Conservation (phyloP, 352 stramenopile genomes). For the Globisporangium lucens region DNA sequence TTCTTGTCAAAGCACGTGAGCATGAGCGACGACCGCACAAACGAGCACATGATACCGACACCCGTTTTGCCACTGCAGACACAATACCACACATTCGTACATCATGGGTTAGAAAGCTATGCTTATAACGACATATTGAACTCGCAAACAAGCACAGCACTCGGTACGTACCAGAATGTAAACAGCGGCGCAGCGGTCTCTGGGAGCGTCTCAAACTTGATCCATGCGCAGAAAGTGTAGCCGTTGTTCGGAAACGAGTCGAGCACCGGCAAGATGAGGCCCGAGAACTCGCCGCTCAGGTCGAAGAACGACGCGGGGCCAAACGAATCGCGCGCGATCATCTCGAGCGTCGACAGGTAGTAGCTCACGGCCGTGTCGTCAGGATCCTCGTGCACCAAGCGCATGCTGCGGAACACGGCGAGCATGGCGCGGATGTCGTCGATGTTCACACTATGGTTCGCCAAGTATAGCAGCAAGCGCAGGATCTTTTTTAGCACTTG, state of each 20-base stretch:
- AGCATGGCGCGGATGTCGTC: constrained; percentile 84
- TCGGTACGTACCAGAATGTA: constrained; percentile 55
- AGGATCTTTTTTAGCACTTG: constrained; percentile 77
- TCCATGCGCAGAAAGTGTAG: constrained; percentile 84
- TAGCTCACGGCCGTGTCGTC: constrained; percentile 73
- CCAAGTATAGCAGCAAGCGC: constrained; percentile 71
- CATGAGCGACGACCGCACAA: constrained; percentile 71
- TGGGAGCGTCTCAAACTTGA: constrained; percentile 77
- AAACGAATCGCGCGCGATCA: constrained; percentile 83
- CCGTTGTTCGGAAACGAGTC: constrained; percentile 75
- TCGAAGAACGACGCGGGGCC: constrained; percentile 83
- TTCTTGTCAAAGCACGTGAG: constrained; percentile 84
- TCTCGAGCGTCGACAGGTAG: constrained; percentile 80
- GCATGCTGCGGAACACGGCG: constrained; percentile 65
- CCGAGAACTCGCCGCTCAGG: constrained; percentile 74
- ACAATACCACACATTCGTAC: neutral
- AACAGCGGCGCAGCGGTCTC: constrained; percentile 73
- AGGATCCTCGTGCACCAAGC: constrained; percentile 62
- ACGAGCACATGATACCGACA: constrained; percentile 76
- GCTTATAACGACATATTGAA: neutral
- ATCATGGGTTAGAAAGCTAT: neutral
- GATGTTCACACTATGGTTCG: constrained; percentile 73
- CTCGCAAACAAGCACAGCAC: neutral
- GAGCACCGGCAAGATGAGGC: constrained; percentile 61
- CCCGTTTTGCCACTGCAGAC: constrained; percentile 54